Evolutionary conservation across 1,284 basidiomycete genomes (phyloP), one percentile per base, ranked within the genome.

Genomic region (Ustilago sp.): DNA sequence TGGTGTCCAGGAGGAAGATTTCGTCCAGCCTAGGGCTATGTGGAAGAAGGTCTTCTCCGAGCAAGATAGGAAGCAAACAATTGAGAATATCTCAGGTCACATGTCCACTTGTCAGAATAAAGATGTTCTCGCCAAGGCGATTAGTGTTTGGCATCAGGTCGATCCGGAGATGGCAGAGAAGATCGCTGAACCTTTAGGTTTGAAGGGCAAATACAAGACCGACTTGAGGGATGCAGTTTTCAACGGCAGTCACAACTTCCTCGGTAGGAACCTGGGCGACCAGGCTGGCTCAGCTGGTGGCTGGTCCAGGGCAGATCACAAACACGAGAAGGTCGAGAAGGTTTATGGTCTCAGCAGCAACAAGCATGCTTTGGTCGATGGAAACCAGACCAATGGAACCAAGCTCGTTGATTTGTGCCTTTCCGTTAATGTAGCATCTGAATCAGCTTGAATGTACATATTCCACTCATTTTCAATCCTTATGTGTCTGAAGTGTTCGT

Each of bases 11-110:
- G 67, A 68, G 57, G 60, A 64, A 13, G 94, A 97, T 89, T 97
- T 97, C 83, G 93, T 94, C 87, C 94, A 95, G 84, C 94, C 95
- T 8, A 90, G 94, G 67, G 90, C 89, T 15, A 88, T 97, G 52
- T 96, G 91, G 90, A 84, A 87, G 73, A 91, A 90, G 81, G 94
- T 95, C 31, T 92, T 94, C 88, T 89, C 89, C 72, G 91, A 93
- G 34, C 41, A 68, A 36, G 76, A 74, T 12, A 57, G 77, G 5
- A 39, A 74, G 35, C 50, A 59, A 39, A 68, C 70, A 15, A 73
- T 79, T 32, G 51, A 55, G 9, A 73, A 69, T 51, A 71, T 81
- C 35, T 68, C 71, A 28, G 79, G 74, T 28, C 79, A 80, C 72
- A 80, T 80, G 79, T 59, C 54, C 23, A 80, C 69, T 4, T 74